These are phyloP conservation scores for Spathaspora passalidarum DNA, from an alignment of 805 yeast genomes.

Conservation along the genomic window DNA sequence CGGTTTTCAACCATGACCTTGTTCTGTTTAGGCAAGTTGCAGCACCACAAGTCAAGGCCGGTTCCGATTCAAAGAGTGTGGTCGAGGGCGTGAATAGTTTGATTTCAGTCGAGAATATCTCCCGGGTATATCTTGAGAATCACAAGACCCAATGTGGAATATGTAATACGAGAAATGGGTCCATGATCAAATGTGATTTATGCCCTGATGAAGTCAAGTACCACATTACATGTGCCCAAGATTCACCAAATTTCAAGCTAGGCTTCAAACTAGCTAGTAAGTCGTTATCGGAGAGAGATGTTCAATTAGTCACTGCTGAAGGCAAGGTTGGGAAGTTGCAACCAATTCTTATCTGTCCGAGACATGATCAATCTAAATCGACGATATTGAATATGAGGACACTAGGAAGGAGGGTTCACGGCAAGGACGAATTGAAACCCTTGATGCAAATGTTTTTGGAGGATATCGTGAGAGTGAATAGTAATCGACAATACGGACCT, in stretches of 20 bases:
- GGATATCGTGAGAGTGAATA: slow-evolving; percentile 22
- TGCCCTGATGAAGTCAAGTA: slow-evolving; percentile 33
- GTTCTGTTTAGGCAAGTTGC: slow-evolving; percentile 14
- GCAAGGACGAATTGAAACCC: slow-evolving; percentile 30
- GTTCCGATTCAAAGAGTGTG: slow-evolving; percentile 4
- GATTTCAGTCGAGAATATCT: slow-evolving; percentile 27
- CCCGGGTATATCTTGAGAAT: slow-evolving; percentile 25
- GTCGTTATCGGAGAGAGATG: slow-evolving; percentile 18
- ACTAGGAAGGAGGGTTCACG: slow-evolving; percentile 26
- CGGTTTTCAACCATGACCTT: slow-evolving; percentile 49
- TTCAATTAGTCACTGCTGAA: slow-evolving; percentile 21
- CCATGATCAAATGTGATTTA: slow-evolving; percentile 43
- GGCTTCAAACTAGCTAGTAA: slow-evolving; percentile 50
- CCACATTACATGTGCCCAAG: slow-evolving; percentile 63
- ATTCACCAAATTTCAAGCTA: slow-evolving; percentile 38
- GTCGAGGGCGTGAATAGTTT: slow-evolving; percentile 15
- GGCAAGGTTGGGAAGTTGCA: slow-evolving; percentile 35
- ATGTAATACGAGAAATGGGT: slow-evolving; percentile 49
- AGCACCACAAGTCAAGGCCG: background rate
- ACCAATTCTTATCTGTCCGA: slow-evolving; percentile 44
- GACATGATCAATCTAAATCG: slow-evolving; percentile 25
- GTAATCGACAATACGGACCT: slow-evolving; percentile 25
- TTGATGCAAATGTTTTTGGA: slow-evolving; percentile 38
- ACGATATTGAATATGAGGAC: slow-evolving; percentile 24
- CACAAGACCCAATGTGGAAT: slow-evolving; percentile 38